Base-by-base conservation (phyloP, 75 land plant genomes). In the Gnetum montanum region DNA sequence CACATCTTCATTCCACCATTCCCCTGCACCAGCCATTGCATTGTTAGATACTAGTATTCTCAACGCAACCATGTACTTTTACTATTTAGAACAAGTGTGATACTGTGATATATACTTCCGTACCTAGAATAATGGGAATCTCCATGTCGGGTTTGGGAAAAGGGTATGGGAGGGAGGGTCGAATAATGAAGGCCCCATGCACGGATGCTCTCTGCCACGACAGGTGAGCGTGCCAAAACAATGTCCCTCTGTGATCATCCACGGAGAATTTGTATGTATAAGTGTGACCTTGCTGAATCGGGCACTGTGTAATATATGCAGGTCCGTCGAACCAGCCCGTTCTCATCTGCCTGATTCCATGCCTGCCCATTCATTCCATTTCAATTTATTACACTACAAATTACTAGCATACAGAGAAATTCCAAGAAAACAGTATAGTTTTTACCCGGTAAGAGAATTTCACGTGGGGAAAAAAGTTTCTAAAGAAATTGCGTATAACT, bases 1-100 rank as follows among this genome's bases (percentile, higher is more conserved):
- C 20, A 59, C 47, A 54, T 74, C 67, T 6, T 11, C 49, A 31
- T 64, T 69, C 81, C 81, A 78, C 81, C 81, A 78, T 47, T 78
- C 81, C 13, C 81, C 81, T 78, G 74, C n/a, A 50, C 4, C 2
- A 11, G 20, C 13, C 37, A 10, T 49, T 51, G 29, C 6, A 20
- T 13, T 19, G 12, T 33, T 6, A n/a, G 34, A 3, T 18, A 34
- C 10, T 36, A 16, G 7, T 8, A 18, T 12, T 54, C 3, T 6
- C n/a, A 33, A 33, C n/a, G 34, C 5, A 2, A 33, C 22, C 10
- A n/a, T 19, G 2, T 0, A 1, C 11, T 13, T 0, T 13, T 36
- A 13, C 43, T 8, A 22, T 18, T 15, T 12, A 49, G 12, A 4
- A 6, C 12, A 26, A 23, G 18, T 20, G 3, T 22, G 27, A 10